Evolutionary conservation across 106 monocot genomes (phyloP), one percentile per base, ranked within the genome.

Genomic region (Iris macrosiphon): DNA sequence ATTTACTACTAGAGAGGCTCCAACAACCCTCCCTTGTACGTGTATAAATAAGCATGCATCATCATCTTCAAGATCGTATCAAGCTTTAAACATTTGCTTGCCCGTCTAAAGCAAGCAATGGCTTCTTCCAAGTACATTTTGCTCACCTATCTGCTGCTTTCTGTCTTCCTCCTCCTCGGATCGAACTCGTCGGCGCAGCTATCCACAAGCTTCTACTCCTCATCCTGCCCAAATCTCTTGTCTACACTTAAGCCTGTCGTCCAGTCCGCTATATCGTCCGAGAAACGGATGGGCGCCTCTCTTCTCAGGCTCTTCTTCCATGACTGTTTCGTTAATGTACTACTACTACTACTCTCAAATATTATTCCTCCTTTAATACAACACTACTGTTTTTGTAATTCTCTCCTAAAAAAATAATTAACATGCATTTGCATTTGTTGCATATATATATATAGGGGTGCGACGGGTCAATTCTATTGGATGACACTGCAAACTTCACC

Each of bases 271-370:
- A 62, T 83, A 15, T 3, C 58, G 0, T 73, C 49, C 1, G 77
- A 83, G 70, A 66, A 38, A 18, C 48, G 82, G n/a, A 73, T 76
- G 62, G 79, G 76, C 2, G 80, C 80, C 6, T 76, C 72, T 0
- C 57, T 78, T 22, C 70, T 75, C 26, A 70, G 83, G 34, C 75
- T 84, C 55, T 79, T 75, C 71, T 83, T 73, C 60, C 81, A 83
- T 17, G 79, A 74, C 51, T 75, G 71, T 62, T 83, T 83, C 38
- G 73, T 73, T 12, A 73, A 73, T 41, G 82, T 73, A 70, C n/a
- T n/a, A n/a, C n/a, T n/a, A n/a, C n/a, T n/a, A n/a, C n/a, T n/a
- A n/a, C n/a, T n/a, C n/a, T n/a, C n/a, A n/a, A n/a, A n/a, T n/a
- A n/a, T n/a, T n/a, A n/a, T n/a, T n/a, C n/a, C n/a, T n/a, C n/a